Conservation (phyloP, 108 stramenopile species). For the Nitzschia palea region DNA sequence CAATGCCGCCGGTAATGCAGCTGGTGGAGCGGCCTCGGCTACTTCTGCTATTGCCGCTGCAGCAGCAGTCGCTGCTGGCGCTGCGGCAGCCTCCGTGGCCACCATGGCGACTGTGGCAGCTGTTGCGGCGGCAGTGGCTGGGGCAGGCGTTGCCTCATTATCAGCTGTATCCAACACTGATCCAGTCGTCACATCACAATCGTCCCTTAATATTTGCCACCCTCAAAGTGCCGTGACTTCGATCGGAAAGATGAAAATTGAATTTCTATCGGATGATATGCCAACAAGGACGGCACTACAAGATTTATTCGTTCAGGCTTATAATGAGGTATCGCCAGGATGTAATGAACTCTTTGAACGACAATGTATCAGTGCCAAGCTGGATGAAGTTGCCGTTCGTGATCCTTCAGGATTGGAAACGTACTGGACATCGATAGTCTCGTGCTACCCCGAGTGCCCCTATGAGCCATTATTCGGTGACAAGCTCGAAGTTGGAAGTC, state of each 20-base stretch:
- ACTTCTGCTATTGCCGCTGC: background rate
- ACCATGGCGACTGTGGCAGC: slow-evolving; percentile 15
- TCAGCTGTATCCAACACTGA: background rate
- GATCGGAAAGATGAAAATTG: background rate
- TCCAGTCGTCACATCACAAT: background rate
- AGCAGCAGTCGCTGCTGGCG: background rate
- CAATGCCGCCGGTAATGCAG: slow-evolving; percentile 8
- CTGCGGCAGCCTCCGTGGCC: slow-evolving; percentile 1
- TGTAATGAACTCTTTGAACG: slow-evolving; percentile 13
- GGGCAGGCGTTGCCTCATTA: background rate
- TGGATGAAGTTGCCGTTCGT: background rate
- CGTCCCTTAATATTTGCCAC: background rate
- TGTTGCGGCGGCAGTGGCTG: background rate
- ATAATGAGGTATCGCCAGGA: slow-evolving; percentile 11
- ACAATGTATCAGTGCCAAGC: background rate
- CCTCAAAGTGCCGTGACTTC: background rate
- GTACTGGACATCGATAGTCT: slow-evolving; percentile 8
- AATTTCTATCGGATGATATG: slow-evolving; percentile 2
- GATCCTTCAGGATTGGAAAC: slow-evolving; percentile 7
- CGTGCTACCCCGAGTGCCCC: slow-evolving; percentile 12
- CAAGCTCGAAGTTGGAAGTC: background rate
- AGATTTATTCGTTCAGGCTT: slow-evolving; percentile 5
- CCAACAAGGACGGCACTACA: background rate
- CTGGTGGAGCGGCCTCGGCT: background rate
- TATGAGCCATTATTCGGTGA: slow-evolving; percentile 12